phyloP scores from a whole-genome alignment of 352 stramenopile genomes.

The Phytopythium montanum region DNA sequence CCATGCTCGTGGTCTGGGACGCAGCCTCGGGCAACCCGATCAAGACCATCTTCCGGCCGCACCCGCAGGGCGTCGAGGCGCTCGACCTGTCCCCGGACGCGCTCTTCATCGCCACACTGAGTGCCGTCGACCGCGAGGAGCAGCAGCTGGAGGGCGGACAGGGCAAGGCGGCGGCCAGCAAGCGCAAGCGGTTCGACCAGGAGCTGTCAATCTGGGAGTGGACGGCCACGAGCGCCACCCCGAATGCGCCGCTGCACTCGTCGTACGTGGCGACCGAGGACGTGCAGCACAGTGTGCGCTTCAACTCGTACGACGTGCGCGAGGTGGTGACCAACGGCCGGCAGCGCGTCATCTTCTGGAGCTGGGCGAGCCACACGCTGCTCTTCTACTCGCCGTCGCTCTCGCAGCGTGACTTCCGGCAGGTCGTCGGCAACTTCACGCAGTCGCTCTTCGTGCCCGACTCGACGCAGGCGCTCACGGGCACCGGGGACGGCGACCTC shows the following conservation, averaged over 20 bases:
- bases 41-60: slow-evolving; percentile 89
- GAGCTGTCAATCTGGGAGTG: slow-evolving; percentile 89
- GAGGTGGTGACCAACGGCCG: slow-evolving; percentile 88
- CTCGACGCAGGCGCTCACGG: slow-evolving; percentile 80
- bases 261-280: slow-evolving; percentile 73
- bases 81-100: slow-evolving; percentile 89
- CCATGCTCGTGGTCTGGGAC: slow-evolving; percentile 93
- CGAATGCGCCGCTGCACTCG: slow-evolving; percentile 39
- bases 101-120: slow-evolving; percentile 87
- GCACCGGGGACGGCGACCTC: slow-evolving; percentile 82
- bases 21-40: slow-evolving; percentile 76
- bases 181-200: slow-evolving; percentile 48
- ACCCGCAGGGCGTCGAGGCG: slow-evolving; percentile 70
- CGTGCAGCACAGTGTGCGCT: slow-evolving; percentile 76
- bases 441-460: slow-evolving; percentile 87
- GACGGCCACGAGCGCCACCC: slow-evolving; percentile 35
- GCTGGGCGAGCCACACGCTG: slow-evolving; percentile 76
- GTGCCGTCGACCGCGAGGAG: slow-evolving; percentile 29
- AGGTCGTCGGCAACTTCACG: slow-evolving; percentile 81
- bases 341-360: slow-evolving; percentile 89
- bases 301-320: slow-evolving; percentile 87
- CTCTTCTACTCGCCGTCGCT: slow-evolving; percentile 85
- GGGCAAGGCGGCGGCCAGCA: slow-evolving; percentile 8
- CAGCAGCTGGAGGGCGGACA: not conserved
- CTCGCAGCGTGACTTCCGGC: slow-evolving; percentile 75